Conservation (phyloP, 805 yeast genomes). For the Metschnikowia orientalis region DNA sequence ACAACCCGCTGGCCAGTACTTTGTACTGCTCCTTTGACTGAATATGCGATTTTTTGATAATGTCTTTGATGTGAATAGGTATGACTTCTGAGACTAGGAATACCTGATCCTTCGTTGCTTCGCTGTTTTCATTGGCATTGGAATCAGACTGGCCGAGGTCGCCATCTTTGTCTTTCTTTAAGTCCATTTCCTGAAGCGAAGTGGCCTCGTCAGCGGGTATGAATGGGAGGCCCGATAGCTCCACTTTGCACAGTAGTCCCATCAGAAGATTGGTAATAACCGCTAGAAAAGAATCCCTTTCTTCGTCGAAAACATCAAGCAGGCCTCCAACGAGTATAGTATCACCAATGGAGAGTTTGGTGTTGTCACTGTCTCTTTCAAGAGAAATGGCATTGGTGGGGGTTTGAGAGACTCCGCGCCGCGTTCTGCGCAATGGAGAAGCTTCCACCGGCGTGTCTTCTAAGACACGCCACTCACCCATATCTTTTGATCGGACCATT, state of each 20-base stretch:
- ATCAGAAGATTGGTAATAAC: conserved; percentile 1
- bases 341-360: conserved; percentile 52
- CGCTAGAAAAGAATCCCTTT: neutral
- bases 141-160: conserved; percentile 13
- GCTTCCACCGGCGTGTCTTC: conserved; percentile 2
- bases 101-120: too few species aligned
- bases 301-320: neutral
- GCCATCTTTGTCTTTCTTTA: conserved; percentile 13
- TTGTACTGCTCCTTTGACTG: conserved; percentile 33
- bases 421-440: conserved; percentile 19
- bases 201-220: too few species aligned
- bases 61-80: conserved; percentile 39
- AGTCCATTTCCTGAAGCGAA: conserved; percentile 8
- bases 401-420: conserved; percentile 13
- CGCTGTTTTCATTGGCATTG: conserved; percentile 17
- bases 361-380: conserved; percentile 34
- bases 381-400: conserved; percentile 7
- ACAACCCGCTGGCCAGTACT: conserved; percentile 34
- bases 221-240: conserved; percentile 4
- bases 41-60: conserved; percentile 44
- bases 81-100: conserved; percentile 50
- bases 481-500: conserved; percentile 11
- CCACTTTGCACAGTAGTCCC: conserved; percentile 4
- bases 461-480: conserved; percentile 16
- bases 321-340: conserved; percentile 35